Evolutionary conservation across 164 flowering plant genomes (phyloP).

Genomic region (Litsea cubeba): DNA sequence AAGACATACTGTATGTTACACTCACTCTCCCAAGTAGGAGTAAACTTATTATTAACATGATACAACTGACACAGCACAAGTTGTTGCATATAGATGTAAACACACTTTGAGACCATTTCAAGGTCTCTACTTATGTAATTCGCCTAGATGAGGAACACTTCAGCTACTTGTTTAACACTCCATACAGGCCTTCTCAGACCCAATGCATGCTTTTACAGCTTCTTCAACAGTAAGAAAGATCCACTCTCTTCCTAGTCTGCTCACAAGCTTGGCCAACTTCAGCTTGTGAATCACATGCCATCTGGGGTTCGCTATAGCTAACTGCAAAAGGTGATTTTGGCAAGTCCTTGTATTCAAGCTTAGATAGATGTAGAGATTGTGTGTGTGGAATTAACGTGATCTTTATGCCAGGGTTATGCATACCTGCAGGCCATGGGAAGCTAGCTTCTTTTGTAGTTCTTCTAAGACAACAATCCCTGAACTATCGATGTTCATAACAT

Average conservation of each 20-base stretch:
- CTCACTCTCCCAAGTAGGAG: too few species aligned
- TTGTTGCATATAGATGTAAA: too few species aligned
- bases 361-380: neutral
- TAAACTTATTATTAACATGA: neutral
- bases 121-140: neutral
- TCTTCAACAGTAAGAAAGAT: conserved; percentile 55
- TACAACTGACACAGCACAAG: neutral
- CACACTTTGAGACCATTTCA: neutral
- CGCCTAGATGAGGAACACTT: neutral
- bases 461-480: conserved; percentile 58
- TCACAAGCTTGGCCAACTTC: conserved; percentile 51
- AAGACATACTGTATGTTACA: too few species aligned
- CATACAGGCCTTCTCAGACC: conserved; percentile 16
- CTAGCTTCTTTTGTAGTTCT: conserved; percentile 49
- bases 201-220: conserved; percentile 52
- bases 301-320: conserved; percentile 62
- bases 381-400: neutral
- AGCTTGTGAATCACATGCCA: conserved; percentile 75
- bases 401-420: neutral
- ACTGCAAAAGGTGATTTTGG: conserved; percentile 32
- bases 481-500: conserved; percentile 58
- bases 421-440: conserved; percentile 43
- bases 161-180: neutral
- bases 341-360: neutral
- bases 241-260: conserved; percentile 43